These are phyloP conservation scores for Mycena filopes DNA, from an alignment of 768 basidiomycete species.

Conservation along the genomic window DNA sequence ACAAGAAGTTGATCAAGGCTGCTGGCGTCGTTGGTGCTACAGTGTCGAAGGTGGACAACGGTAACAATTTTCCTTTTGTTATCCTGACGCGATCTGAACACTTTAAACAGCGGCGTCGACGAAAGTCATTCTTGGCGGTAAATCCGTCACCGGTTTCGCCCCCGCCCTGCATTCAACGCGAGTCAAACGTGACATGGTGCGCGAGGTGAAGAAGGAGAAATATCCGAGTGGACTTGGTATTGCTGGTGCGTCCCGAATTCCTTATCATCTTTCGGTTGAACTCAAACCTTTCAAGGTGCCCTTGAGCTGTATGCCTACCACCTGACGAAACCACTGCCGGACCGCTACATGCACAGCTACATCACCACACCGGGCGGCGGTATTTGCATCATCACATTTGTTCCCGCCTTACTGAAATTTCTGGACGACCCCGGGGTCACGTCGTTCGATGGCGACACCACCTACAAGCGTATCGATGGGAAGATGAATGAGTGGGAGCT, in stretches of 20 bases:
- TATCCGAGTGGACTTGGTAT: not conserved
- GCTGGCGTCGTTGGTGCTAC: not conserved
- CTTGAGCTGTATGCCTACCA: not conserved
- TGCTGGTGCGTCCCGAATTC: not conserved
- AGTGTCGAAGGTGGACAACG: conserved; percentile 1
- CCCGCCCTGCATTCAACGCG: not conserved
- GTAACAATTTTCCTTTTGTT: not conserved
- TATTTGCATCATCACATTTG: not conserved
- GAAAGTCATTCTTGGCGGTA: not conserved
- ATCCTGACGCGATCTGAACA: not conserved
- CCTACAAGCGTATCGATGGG: not conserved
- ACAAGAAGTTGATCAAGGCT: not conserved
- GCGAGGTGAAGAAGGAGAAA: not conserved
- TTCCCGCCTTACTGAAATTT: not conserved
- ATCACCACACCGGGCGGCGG: not conserved
- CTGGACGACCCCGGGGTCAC: not conserved
- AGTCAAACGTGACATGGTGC: not conserved
- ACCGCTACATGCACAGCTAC: not conserved
- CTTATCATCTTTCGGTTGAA: not conserved
- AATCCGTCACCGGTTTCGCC: not conserved
- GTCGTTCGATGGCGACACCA: conserved; percentile 2
- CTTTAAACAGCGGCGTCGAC: not conserved
- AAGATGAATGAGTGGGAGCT: conserved; percentile 9
- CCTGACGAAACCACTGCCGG: not conserved
- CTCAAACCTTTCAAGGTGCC: too few species aligned